Conservation (phyloP, 1,284 basidiomycete genomes). For the Ustilago xerochloae region DNA sequence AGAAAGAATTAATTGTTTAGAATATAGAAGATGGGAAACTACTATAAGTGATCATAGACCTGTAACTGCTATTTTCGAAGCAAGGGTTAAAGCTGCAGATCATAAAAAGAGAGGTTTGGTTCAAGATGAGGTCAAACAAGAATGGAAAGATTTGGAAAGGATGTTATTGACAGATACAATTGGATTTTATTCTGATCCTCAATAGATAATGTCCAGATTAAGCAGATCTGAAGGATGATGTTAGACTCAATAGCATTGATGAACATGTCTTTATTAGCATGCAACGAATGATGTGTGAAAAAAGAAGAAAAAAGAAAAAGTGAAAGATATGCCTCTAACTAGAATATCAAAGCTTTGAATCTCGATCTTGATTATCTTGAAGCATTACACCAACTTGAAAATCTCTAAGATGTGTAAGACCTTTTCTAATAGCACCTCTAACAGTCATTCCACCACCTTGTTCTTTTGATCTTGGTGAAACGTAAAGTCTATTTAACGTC, state of each 20-base stretch:
- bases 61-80: slow-evolving; percentile 55
- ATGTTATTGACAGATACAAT: slow-evolving; percentile 13
- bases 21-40: slow-evolving; percentile 65
- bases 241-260: neutral
- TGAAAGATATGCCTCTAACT: too few species aligned
- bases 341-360: slow-evolving; percentile 28
- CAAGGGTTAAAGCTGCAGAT: slow-evolving; percentile 40
- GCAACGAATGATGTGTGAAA: too few species aligned
- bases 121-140: slow-evolving; percentile 18
- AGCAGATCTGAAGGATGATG: neutral
- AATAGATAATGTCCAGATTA: neutral
- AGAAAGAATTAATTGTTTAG: slow-evolving; percentile 71
- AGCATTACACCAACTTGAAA: slow-evolving; percentile 52
- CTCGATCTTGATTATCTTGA: neutral
- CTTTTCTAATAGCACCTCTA: slow-evolving; percentile 43
- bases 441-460: slow-evolving; percentile 60
- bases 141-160: slow-evolving; percentile 21
- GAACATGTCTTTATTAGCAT: too few species aligned
- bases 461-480: slow-evolving; percentile 48
- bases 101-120: slow-evolving; percentile 10
- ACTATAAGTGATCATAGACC: slow-evolving; percentile 68
- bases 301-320: too few species aligned
- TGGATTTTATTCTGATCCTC: slow-evolving; percentile 22
- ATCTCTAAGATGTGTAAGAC: slow-evolving; percentile 45
- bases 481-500: slow-evolving; percentile 57